These are phyloP conservation scores for Hevea brasiliensis DNA, from an alignment of 345 rosid genomes.

Conservation along the genomic window DNA sequence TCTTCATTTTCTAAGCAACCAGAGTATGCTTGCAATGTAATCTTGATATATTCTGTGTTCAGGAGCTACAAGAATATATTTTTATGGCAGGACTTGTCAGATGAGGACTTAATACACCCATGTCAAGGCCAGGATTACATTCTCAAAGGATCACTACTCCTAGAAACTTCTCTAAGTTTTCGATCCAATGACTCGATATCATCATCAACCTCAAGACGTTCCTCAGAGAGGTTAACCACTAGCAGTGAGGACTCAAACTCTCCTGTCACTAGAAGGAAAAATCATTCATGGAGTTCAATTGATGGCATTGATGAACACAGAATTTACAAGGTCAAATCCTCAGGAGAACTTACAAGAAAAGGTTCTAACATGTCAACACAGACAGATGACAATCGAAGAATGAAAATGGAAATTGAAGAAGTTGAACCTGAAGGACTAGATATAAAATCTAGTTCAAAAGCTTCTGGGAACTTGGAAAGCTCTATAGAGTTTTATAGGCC, in stretches of 20 bases:
- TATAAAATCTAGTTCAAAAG: background rate
- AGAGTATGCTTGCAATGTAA: background rate
- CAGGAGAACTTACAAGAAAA: slow-evolving; percentile 11
- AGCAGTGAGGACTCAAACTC: slow-evolving; percentile 28
- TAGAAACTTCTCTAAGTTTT: slow-evolving; percentile 9
- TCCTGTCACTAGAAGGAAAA: slow-evolving; percentile 16
- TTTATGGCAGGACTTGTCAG: slow-evolving; percentile 26
- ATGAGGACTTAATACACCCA: slow-evolving; percentile 17
- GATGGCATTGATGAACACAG: slow-evolving; percentile 21
- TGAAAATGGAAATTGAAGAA: slow-evolving; percentile 2
- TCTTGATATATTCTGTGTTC: background rate
- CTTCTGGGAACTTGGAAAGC: background rate
- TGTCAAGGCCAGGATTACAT: slow-evolving; percentile 24
- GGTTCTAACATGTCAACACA: slow-evolving; percentile 6
- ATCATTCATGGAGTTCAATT: slow-evolving; percentile 21
- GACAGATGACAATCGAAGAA: background rate
- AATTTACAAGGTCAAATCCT: slow-evolving; percentile 31
- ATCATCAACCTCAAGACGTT: slow-evolving; percentile 26
- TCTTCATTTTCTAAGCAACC: slow-evolving; percentile 4
- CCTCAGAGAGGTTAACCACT: slow-evolving; percentile 30
- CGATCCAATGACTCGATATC: slow-evolving; percentile 31
- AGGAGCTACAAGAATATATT: slow-evolving; percentile 28
- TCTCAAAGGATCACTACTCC: slow-evolving; percentile 27
- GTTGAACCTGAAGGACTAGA: background rate
- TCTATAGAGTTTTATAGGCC: background rate